Base-by-base conservation (phyloP, 1,139 yeast species). In the Nakaseomyces kungkrabaensis region DNA sequence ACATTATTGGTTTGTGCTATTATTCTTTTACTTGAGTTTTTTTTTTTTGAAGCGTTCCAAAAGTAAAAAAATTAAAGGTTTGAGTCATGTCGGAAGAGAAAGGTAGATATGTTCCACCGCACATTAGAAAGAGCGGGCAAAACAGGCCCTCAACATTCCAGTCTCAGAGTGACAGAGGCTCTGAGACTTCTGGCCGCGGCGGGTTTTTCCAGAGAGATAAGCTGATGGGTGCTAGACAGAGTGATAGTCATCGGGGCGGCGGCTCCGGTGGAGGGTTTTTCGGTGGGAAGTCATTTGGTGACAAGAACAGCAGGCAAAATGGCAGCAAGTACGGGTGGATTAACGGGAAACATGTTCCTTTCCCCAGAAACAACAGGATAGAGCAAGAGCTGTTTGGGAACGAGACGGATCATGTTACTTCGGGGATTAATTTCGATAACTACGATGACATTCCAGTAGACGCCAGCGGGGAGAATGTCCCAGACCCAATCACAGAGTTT, bases 391-490 rank as follows among this genome's bases (percentile, higher is more conserved):
- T 92, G 57, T 92, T 86, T 66, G 98, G 97, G 59, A 95, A 87
- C 51, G 97, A 88, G 67, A 70, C 85, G 49, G 69, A 71, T 45
- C 80, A 81, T 76, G 95, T 85, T 73, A 82, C 94, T 48, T 85
- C 96, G 42, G 98, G 98, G 74, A 92, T 92, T 72, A 92, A 92
- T 76, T 92, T 92, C 65, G 98, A 92, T 71, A 88, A 88, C 75
- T 92, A 92, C 71, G 97, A 92, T 68, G 97, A 90, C 55, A 90
- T 92, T 59, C 97, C 97, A 53, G 96, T 90, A 59, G 97, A 92
- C 72, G 97, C 96, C 47, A 74, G 95, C 48, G 98, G 98, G 70
- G 85, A 85, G 47, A 80, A 85, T 55, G 96, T 88, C 50, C 97
- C 98, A 51, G 97, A 88, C 63, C 92, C 97, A 56, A 85, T 92